A percentile compares a stretch with the other conserved stretches of the same genome.
These are phyloP conservation scores for Hypoxylon perforatum DNA, from an alignment of 495 filamentous ascomycete genomes.

Conservation along the genomic window DNA sequence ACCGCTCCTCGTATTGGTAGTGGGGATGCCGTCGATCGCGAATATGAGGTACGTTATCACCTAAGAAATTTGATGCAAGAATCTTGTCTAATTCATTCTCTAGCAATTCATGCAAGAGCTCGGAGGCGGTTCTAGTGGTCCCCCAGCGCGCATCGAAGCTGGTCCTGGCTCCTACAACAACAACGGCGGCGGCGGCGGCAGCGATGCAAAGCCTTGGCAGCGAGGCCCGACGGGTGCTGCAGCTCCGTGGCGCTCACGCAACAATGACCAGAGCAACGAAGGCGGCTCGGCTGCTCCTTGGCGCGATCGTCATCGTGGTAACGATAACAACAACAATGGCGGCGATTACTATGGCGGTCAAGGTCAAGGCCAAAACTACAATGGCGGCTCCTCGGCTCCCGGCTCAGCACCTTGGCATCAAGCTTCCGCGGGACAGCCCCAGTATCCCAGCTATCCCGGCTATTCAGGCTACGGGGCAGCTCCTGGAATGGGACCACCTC, in stretches of 20 bases:
- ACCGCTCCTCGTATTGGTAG: slow-evolving; percentile 73
- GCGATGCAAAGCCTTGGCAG: slow-evolving; percentile 87
- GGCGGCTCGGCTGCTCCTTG: slow-evolving; percentile 61
- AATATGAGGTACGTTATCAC: slow-evolving; percentile 82
- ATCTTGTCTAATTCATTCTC: slow-evolving; percentile 41
- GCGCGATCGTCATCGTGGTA: slow-evolving; percentile 58
- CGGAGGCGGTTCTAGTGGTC: slow-evolving; percentile 76
- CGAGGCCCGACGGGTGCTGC: slow-evolving; percentile 86
- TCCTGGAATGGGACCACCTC: slow-evolving; percentile 64
- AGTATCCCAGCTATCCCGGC: slow-evolving; percentile 66
- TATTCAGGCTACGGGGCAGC: slow-evolving; percentile 70
- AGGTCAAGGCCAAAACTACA: slow-evolving; percentile 53
- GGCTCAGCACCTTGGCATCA: slow-evolving; percentile 79
- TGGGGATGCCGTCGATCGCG: slow-evolving; percentile 90
- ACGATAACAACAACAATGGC: slow-evolving; percentile 50
- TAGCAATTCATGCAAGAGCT: slow-evolving; percentile 99
- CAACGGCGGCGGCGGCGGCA: slow-evolving; percentile 44
- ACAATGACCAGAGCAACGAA: slow-evolving; percentile 56
- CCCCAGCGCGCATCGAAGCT: slow-evolving; percentile 86
- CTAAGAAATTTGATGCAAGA: slow-evolving; percentile 42
- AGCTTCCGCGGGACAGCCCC: slow-evolving; percentile 63
- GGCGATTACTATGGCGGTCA: slow-evolving; percentile 64
- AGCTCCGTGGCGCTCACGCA: slow-evolving; percentile 76
- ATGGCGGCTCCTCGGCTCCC: slow-evolving; percentile 55
- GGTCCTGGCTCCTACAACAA: slow-evolving; percentile 72